Base-by-base conservation (phyloP, 139 green algal species). In the Chara braunii region DNA sequence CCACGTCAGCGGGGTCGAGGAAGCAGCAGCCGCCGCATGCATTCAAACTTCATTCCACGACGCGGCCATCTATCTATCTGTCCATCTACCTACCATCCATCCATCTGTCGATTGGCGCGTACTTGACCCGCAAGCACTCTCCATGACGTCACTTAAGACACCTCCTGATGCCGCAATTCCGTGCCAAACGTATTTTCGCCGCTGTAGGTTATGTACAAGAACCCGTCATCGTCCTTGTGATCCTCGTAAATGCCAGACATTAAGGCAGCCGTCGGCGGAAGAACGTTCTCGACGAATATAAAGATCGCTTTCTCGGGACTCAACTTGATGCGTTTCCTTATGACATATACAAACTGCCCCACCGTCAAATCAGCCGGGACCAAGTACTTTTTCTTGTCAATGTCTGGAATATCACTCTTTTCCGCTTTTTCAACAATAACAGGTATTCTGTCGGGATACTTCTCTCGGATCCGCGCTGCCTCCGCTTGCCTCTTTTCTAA, bases 381-480 rank as follows among this genome's bases (percentile, higher is more conserved):
- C 5, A 99, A 85, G 74, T 98, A 99, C 91, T 99, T 99, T 75
- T 98, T 97, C 86, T 99, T 99, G 82, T 99, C 93, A 50, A 99
- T 97, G 66, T 94, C 89, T n/a, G 93, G 89, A 31, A 99, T 95
- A 70, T 96, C 86, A 52, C 83, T 95, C 59, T 84, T 89, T 56
- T 91, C 86, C 1, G 93, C 88, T 68, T 92, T 91, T 81, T 99
- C 93, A 18, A 99, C 93, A 51, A 99, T 99, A 2, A 98, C 92
- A 28, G 92, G 90, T 34, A 97, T 95, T 5, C 91, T 74, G 80
- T 95, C 89, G 0, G 87, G 86, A 60, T 97, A 97, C 84, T 98
- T 99, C 44, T 95, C 89, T 11, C 92, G 82, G 45, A 99, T 99
- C 28, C 91, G 84, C 0, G 74, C 70, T 3, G 93, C 88, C 64